Evolutionary conservation across 2,329 filamentous ascomycete species (phyloP).

Genomic region (Nemania diffusa): DNA sequence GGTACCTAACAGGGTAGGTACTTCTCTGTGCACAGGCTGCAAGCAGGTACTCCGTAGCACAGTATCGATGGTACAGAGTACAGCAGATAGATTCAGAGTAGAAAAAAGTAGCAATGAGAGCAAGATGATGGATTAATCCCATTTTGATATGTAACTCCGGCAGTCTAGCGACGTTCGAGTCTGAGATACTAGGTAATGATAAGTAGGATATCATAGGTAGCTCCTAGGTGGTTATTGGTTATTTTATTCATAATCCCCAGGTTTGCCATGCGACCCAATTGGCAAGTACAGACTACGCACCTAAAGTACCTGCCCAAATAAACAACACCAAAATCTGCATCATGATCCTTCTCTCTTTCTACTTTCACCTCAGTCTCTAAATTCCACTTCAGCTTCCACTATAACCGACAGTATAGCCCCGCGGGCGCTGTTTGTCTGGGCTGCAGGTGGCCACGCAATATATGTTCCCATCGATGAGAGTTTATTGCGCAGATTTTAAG

Average conservation of each 20-base stretch:
- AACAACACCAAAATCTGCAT: conserved; percentile 7
- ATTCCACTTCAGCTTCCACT: neutral
- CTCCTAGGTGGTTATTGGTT: neutral
- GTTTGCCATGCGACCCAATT: conserved; percentile 1
- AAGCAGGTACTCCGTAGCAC: neutral
- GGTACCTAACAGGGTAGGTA: neutral
- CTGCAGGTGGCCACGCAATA: neutral
- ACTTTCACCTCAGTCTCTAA: neutral
- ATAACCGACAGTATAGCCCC: neutral
- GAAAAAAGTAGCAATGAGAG: neutral
- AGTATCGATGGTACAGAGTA: neutral
- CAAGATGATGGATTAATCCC: neutral
- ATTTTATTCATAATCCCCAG: neutral
- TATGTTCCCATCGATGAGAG: neutral
- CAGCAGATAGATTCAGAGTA: neutral
- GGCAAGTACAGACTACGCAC: neutral
- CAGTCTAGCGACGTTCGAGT: neutral
- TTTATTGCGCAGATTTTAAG: conserved; percentile 11
- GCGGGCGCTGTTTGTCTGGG: neutral
- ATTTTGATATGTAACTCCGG: neutral
- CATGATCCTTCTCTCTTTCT: conserved; percentile 15
- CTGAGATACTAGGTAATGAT: neutral
- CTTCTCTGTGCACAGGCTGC: neutral
- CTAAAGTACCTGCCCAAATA: neutral
- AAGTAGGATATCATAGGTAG: neutral